These are phyloP conservation scores for Nannizzia gypsea DNA, from an alignment of 2,329 filamentous ascomycete genomes.

Conservation along the genomic window DNA sequence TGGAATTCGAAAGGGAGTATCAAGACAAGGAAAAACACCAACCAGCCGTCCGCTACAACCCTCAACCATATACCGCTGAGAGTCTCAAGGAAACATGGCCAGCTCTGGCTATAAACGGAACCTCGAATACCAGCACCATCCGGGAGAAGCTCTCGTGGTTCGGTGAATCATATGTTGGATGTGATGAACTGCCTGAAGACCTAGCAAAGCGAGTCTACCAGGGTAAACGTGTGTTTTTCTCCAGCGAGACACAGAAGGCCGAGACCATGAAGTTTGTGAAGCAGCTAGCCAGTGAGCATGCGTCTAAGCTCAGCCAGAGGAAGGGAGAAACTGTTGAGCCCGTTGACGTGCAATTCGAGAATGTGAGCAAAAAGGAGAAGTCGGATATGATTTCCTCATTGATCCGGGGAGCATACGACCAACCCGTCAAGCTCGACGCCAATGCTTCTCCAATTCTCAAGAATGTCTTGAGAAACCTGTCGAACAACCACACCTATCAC, in stretches of 20 bases:
- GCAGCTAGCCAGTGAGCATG: conserved; percentile 23
- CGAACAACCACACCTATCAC: conserved; percentile 34
- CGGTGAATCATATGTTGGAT: conserved; percentile 26
- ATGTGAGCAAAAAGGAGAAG: conserved; percentile 5
- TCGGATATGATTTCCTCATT: conserved; percentile 5
- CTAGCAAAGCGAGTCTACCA: conserved; percentile 28
- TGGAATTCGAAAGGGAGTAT: neutral
- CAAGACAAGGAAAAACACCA: conserved; percentile 23
- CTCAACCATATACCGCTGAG: conserved; percentile 22
- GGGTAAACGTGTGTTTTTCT: conserved; percentile 29
- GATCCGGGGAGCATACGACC: conserved; percentile 10
- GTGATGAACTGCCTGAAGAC: conserved; percentile 26
- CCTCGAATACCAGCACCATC: conserved; percentile 21
- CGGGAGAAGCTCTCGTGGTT: conserved; percentile 26
- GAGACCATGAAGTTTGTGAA: conserved; percentile 27
- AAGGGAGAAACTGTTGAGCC: conserved; percentile 30
- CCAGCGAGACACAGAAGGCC: conserved; percentile 26
- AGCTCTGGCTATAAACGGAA: conserved; percentile 23
- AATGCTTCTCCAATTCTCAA: conserved; percentile 18
- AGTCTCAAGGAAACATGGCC: conserved; percentile 31
- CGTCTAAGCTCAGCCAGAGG: conserved; percentile 25
- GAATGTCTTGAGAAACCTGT: conserved; percentile 26
- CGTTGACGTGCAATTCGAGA: conserved; percentile 14
- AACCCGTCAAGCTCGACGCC: conserved; percentile 5
- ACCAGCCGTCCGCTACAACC: conserved; percentile 26